Evolutionary conservation across 306 rosid species (phyloP).

Genomic region (Prunus fruticosa): DNA sequence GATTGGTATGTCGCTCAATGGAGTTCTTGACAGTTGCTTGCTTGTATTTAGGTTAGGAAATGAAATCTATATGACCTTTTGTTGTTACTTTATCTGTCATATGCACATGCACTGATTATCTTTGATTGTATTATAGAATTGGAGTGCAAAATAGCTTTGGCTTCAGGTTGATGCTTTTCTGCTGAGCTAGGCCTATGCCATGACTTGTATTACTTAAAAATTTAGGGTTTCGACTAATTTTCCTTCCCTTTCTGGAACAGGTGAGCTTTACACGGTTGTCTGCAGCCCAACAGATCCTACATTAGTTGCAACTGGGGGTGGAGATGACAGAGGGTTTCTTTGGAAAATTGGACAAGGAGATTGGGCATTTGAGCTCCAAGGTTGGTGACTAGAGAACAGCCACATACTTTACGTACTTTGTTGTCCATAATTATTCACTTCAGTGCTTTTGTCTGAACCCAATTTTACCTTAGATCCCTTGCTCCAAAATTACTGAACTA

Average conservation of each 20-base stretch:
- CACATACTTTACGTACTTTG: not conserved
- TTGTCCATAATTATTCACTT: not conserved
- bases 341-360: constrained; percentile 85
- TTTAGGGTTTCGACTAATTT: not conserved
- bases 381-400: constrained; percentile 31
- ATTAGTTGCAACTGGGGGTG: constrained; percentile 87
- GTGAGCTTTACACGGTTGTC: constrained; percentile 56
- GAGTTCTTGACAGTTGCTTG: not conserved
- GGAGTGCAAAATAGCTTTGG: not conserved
- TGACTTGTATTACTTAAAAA: not conserved
- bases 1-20: not conserved
- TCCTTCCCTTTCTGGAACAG: constrained; percentile 31
- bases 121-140: not conserved
- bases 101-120: not conserved
- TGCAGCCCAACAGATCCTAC: constrained; percentile 73
- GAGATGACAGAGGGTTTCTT: constrained; percentile 85
- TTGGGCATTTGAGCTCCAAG: constrained; percentile 78
- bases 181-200: not conserved
- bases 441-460: not conserved
- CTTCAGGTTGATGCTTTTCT: not conserved
- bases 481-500: not conserved
- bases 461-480: not conserved
- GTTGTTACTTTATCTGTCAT: not conserved
- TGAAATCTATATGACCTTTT: not conserved
- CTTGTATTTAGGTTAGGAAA: not conserved